Base-by-base conservation (phyloP, 1,284 basidiomycete genomes). In the Malassezia dermatis region DNA sequence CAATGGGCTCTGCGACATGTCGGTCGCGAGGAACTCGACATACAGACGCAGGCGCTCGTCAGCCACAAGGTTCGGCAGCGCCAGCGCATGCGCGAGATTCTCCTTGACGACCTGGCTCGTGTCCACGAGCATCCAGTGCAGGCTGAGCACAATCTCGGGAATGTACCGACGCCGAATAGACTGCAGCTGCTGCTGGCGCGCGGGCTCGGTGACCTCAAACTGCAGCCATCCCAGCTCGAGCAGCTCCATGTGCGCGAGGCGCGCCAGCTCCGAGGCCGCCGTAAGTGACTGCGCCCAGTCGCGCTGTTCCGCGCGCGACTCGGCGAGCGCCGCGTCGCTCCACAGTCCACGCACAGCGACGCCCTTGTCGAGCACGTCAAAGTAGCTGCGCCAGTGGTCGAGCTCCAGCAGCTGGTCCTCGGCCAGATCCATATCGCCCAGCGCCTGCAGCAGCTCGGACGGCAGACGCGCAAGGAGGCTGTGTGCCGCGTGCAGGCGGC, bases 161-260 rank as follows among this genome's bases (percentile, higher is more conserved):
- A 96, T 79, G 75, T 87, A 93, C 32, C 91, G 84, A 64, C 88
- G 84, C 28, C 91, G 82, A 54, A 95, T 87, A 21, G 86, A 81
- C 2, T 80, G 77, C 47, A 94, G 81, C 63, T 94, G 88, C 24
- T 78, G 78, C 80, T 64, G 24, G 27, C 23, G 12, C 13, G 7
- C 12, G 17, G 32, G 24, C 12, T 40, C 39, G 45, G 44, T 48
- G 40, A 28, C 42, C 40, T 30, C 11, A 56, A 79, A 69, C 53
- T 76, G 73, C 53, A 80, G 75, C 80, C 80, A 80, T 46, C 77
- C 76, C 4, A 73, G 71, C 30, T 76, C 75, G 4, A 81, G 73
- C 12, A 81, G 66, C 5, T 75, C 71, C 6, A 76, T 43, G 3
- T 77, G 76, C 12, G 71, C 57, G 15, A 64, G 59, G 58, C 77